Conservation (phyloP, 2,329 filamentous ascomycete genomes). For the Scolecobasidium constrictum region DNA sequence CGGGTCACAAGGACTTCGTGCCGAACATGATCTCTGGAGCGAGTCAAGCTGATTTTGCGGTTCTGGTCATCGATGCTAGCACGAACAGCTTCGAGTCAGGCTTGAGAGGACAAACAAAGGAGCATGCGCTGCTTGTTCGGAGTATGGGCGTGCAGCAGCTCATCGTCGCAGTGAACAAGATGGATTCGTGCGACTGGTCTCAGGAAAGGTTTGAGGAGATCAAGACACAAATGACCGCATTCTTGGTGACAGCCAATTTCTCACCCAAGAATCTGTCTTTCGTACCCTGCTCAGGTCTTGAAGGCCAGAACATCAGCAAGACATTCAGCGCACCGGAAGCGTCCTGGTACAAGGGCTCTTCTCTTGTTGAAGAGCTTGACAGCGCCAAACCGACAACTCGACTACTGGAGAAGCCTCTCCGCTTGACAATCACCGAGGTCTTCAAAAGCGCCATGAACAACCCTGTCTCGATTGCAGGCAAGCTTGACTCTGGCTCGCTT, state of each 20-base stretch:
- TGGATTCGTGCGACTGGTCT: constrained; percentile 79
- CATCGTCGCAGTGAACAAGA: constrained; percentile 89
- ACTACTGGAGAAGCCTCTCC: constrained; percentile 65
- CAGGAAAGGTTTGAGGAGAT: constrained; percentile 78
- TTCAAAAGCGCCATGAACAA: constrained; percentile 72
- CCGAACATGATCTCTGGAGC: constrained; percentile 98
- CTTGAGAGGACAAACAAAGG: constrained; percentile 83
- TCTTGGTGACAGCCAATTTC: constrained; percentile 75
- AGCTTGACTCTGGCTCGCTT: constrained; percentile 71
- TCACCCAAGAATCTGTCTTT: constrained; percentile 71
- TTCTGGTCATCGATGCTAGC: constrained; percentile 85
- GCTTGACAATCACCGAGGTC: constrained; percentile 79
- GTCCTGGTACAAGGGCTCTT: constrained; percentile 72
- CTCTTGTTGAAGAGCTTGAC: constrained; percentile 76
- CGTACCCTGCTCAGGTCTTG: constrained; percentile 79
- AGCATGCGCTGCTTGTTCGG: constrained; percentile 80
- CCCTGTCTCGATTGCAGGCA: constrained; percentile 74
- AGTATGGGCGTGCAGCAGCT: constrained; percentile 85
- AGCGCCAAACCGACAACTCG: constrained; percentile 62
- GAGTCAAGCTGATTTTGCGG: constrained; percentile 89
- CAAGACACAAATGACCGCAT: constrained; percentile 67
- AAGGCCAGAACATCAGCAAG: constrained; percentile 70
- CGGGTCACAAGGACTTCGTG: constrained; percentile 90
- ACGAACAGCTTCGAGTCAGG: constrained; percentile 90
- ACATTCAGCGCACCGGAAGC: constrained; percentile 32